Conservation (phyloP, 331 rosid species). For the Rosa hybrid region DNA sequence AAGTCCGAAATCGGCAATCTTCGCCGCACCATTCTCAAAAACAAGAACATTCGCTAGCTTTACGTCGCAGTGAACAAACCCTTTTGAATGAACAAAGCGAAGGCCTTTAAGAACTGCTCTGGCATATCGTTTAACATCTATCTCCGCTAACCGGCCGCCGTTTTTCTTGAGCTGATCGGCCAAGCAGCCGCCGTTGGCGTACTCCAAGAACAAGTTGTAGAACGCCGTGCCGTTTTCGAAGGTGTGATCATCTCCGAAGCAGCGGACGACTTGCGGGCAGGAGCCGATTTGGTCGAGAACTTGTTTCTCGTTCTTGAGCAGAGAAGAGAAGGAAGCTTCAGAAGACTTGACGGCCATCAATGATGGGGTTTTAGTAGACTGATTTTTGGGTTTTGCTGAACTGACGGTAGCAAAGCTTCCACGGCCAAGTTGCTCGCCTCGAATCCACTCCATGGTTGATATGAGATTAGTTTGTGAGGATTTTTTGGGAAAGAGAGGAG, state of each 20-base stretch:
- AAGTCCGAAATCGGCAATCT: constrained; percentile 83
- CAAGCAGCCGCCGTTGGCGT: constrained; percentile 63
- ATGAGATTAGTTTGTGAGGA: background rate
- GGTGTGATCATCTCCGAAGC: constrained; percentile 48
- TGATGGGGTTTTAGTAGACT: constrained; percentile 21
- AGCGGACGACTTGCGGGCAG: constrained; percentile 53
- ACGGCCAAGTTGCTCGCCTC: constrained; percentile 56
- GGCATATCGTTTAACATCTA: constrained; percentile 41
- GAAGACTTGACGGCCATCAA: constrained; percentile 62
- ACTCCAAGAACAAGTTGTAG: constrained; percentile 68
- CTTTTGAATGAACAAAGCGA: constrained; percentile 42
- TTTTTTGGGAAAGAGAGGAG: background rate
- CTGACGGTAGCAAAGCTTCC: constrained; percentile 75
- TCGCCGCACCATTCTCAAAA: constrained; percentile 46
- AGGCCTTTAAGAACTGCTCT: constrained; percentile 54
- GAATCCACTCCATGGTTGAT: constrained; percentile 67
- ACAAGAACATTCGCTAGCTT: constrained; percentile 72
- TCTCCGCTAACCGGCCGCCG: constrained; percentile 51
- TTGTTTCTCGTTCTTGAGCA: constrained; percentile 56
- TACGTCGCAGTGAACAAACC: constrained; percentile 80
- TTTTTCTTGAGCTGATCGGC: constrained; percentile 42
- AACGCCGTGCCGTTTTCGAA: constrained; percentile 42
- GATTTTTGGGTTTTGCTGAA: constrained; percentile 33
- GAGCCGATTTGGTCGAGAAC: constrained; percentile 41
- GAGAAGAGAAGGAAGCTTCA: constrained; percentile 8